A percentile compares a stretch with the other conserved stretches of the same genome.
Conservation (phyloP, 805 yeast species). For the Pichia occidentalis region DNA sequence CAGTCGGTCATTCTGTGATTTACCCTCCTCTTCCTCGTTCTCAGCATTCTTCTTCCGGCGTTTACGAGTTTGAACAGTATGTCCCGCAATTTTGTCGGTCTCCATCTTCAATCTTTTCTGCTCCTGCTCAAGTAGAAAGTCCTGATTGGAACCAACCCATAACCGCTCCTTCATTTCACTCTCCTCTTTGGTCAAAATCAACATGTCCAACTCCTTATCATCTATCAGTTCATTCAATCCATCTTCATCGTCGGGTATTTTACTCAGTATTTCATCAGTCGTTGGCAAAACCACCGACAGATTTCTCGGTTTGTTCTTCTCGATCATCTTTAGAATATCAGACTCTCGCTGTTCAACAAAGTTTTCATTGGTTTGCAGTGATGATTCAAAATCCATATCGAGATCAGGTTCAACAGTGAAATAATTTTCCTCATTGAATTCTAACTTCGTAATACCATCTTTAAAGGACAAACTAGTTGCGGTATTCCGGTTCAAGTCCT, state of each 20-base stretch:
- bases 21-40: constrained; percentile 17
- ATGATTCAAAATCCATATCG: constrained; percentile 9
- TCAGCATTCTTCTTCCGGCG: constrained; percentile 32
- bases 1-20: constrained; percentile 19
- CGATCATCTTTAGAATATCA: constrained; percentile 31
- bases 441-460: constrained; percentile 16
- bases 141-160: constrained; percentile 89
- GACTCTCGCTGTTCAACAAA: constrained; percentile 22
- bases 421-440: constrained; percentile 1
- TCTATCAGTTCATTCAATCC: constrained; percentile 59
- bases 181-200: constrained; percentile 64
- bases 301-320: constrained; percentile 47
- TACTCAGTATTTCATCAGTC: constrained; percentile 45
- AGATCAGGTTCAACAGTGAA: constrained; percentile 12
- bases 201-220: constrained; percentile 67
- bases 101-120: constrained; percentile 74
- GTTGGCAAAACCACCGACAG: constrained; percentile 49
- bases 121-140: constrained; percentile 79
- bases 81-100: constrained; percentile 84
- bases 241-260: constrained; percentile 52
- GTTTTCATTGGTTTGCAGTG: not conserved
- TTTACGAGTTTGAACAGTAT: constrained; percentile 46
- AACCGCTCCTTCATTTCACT: constrained; percentile 67
- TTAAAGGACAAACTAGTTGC: constrained; percentile 4
- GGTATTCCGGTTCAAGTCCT: constrained; percentile 18